Base-by-base conservation (phyloP, 129 eudicot species). In the Flaveria linearis region DNA sequence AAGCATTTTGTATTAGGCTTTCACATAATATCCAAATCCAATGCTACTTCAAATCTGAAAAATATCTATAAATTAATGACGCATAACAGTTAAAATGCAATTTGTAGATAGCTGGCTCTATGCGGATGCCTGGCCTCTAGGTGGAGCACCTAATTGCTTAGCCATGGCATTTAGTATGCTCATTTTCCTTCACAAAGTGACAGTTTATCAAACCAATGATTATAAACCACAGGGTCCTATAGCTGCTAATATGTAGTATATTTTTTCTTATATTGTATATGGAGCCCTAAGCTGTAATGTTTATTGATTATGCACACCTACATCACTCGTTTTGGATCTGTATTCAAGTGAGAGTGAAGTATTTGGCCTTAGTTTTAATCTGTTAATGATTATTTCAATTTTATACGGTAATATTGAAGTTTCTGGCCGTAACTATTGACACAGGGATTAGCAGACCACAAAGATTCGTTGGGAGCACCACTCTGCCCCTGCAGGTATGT, bases 361-460 rank as follows among this genome's bases (percentile, higher is more conserved):
- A 13, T 64, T 41, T 64, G 41, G 10, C 62, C 46, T 45, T 74
- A 15, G 23, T 36, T 52, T 28, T 36, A 72, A 30, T 42, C 58
- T 55, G 56, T 25, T 49, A 15, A 22, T 10, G 9, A 12, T 7
- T 56, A 62, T 57, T 41, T 58, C 18, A 36, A 36, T 73, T 17
- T 73, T 26, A 45, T 15, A 3, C 45, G 1, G 33, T 62, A 46
- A 25, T 60, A 3, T 74, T 23, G 33, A 71, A 26, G 45, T 30
- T 47, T 75, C 50, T 75, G 49, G 51, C 28, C 20, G 26, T 28
- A 17, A 67, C 42, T 43, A 5, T 47, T 50, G 72, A 63, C 56
- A 64, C 83, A 90, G 96, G 96, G 96, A 42, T 79, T 90, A 72
- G 96, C 96, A 25, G 96, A 90, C 57, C 92, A 90, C 85, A 90